Evolutionary conservation across 345 rosid genomes (phyloP).

Genomic region (Corchorus capsularis): DNA sequence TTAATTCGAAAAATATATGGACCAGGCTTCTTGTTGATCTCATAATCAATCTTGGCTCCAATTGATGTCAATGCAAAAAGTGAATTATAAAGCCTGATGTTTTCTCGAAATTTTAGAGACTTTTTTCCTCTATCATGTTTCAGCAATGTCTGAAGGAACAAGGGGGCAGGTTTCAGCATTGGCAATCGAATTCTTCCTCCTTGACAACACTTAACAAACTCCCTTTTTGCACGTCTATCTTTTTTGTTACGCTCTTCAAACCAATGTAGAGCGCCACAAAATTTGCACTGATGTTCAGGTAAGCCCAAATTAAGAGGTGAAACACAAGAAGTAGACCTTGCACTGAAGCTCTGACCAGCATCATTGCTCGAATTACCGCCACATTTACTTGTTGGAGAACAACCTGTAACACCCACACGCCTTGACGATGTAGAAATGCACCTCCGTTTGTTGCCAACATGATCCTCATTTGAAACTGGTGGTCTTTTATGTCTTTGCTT

Average conservation of each 20-base stretch:
- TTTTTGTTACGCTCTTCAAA: background rate
- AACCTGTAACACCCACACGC: too few relatives aligned
- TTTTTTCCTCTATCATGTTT: background rate
- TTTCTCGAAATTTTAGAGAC: background rate
- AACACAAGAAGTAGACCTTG: too few relatives aligned
- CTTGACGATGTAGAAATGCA: too few relatives aligned
- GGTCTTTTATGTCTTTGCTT: too few relatives aligned
- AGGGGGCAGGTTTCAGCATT: background rate
- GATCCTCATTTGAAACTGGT: too few relatives aligned
- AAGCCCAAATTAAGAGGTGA: background rate
- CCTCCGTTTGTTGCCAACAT: too few relatives aligned
- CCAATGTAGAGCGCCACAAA: slow-evolving; percentile 3
- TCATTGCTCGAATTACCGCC: too few relatives aligned
- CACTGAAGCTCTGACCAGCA: too few relatives aligned
- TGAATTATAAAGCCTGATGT: background rate
- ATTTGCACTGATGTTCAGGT: background rate
- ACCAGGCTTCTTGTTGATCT: background rate
- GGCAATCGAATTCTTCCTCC: background rate
- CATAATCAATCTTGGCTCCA: slow-evolving; percentile 2
- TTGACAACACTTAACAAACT: background rate
- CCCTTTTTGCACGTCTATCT: background rate
- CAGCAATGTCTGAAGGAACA: background rate
- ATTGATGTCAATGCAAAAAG: background rate
- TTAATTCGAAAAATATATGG: background rate
- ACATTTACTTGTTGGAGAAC: too few relatives aligned